A percentile compares a stretch with the other conserved stretches of the same genome.
These are phyloP conservation scores for Yarrowia osloensis DNA, from an alignment of 805 yeast species.

Conservation along the genomic window DNA sequence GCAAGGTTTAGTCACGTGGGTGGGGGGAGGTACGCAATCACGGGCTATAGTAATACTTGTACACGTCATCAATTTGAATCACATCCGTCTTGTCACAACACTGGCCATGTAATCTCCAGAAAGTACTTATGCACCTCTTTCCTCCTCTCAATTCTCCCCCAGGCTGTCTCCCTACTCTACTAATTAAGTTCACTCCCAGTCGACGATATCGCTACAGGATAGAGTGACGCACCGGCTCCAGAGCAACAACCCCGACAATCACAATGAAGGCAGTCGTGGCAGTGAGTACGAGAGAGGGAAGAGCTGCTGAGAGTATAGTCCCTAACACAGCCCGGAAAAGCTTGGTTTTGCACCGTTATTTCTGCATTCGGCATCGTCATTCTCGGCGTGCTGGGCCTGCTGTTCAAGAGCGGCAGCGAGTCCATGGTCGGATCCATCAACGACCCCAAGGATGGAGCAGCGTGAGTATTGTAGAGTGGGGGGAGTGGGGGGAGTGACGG, in stretches of 20 bases:
- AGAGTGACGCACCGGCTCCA: slow-evolving; percentile 13
- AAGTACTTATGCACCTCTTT: background rate
- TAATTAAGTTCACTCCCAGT: slow-evolving; percentile 16
- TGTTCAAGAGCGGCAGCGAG: slow-evolving; percentile 81
- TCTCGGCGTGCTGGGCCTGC: slow-evolving; percentile 76
- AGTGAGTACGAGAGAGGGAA: background rate
- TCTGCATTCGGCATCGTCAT: slow-evolving; percentile 92
- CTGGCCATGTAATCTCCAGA: background rate
- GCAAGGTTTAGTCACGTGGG: slow-evolving; percentile 2
- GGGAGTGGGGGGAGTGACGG: too few relatives aligned
- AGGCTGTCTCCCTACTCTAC: too few relatives aligned
- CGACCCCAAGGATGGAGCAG: slow-evolving; percentile 92
- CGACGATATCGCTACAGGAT: slow-evolving; percentile 8
- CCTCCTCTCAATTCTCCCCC: background rate
- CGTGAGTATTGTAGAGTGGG: slow-evolving; percentile 48
- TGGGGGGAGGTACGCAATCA: too few relatives aligned
- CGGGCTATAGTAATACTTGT: too few relatives aligned
- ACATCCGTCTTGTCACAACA: background rate
- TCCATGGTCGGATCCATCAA: slow-evolving; percentile 87
- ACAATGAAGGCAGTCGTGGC: slow-evolving; percentile 31
- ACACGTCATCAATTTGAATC: too few relatives aligned
- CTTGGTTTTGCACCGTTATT: slow-evolving; percentile 92
- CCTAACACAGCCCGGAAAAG: slow-evolving; percentile 65
- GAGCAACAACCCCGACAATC: slow-evolving; percentile 12
- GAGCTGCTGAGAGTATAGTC: too few relatives aligned